A percentile compares a stretch with the other conserved stretches of the same genome.
Evolutionary conservation across 495 filamentous ascomycete genomes (phyloP).

Genomic region (Cenococcum geophilum): DNA sequence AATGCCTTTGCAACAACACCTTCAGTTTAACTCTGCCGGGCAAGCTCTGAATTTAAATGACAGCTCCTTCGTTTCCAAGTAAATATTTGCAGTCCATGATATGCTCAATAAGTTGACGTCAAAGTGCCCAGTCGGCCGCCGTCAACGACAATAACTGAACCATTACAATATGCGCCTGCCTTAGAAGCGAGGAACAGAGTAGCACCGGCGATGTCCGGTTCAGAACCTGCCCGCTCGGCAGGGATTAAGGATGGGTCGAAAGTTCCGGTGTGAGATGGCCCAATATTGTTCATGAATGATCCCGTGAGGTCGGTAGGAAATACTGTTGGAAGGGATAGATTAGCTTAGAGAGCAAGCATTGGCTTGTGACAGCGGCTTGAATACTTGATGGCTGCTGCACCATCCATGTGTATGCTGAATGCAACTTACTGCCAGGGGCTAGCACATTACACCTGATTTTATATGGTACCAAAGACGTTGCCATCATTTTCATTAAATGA

Average conservation of each 20-base stretch:
- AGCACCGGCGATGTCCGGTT: constrained; percentile 38
- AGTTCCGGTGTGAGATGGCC: constrained; percentile 19
- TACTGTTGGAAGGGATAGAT: neutral
- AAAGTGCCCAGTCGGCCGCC: constrained; percentile 35
- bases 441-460: constrained; percentile 60
- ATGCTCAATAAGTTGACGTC: constrained; percentile 32
- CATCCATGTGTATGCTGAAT: neutral
- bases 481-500: constrained; percentile 59
- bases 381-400: neutral
- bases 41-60: too few relatives aligned
- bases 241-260: constrained; percentile 33
- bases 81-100: too few relatives aligned
- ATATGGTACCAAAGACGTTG: constrained; percentile 49
- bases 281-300: constrained; percentile 21
- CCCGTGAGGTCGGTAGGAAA: constrained; percentile 36
- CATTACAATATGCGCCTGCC: constrained; percentile 38
- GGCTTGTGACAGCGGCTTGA: neutral
- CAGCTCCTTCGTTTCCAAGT: too few relatives aligned
- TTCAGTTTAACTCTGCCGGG: too few relatives aligned
- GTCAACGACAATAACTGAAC: constrained; percentile 38
- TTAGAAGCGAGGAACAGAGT: constrained; percentile 36
- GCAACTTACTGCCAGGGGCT: constrained; percentile 47
- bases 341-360: too few relatives aligned
- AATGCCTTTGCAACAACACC: too few relatives aligned
- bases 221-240: constrained; percentile 33